Evolutionary conservation across 768 basidiomycete species (phyloP).

Genomic region (Paxillus involutus): DNA sequence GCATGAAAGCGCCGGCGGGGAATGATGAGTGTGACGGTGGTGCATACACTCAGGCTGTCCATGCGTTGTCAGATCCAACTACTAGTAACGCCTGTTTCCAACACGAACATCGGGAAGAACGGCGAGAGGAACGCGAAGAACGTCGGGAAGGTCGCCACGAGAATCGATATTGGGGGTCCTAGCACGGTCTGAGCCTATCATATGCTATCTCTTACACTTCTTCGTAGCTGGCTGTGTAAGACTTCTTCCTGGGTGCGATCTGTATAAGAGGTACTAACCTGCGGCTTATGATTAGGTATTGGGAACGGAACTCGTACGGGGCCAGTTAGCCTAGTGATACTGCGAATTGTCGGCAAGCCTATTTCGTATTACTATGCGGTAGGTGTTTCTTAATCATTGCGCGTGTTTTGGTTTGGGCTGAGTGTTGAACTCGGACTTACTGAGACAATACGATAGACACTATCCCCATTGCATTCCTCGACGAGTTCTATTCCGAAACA

Average conservation of each 20-base stretch:
- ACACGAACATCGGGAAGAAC: no score
- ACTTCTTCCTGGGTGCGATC: neutral
- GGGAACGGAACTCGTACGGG: slow-evolving; percentile 39
- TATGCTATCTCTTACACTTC: no score
- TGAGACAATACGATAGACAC: slow-evolving; percentile 60
- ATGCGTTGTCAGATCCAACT: no score
- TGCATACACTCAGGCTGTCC: no score
- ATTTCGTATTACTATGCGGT: slow-evolving; percentile 34
- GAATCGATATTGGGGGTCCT: no score
- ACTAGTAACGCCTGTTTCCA: no score
- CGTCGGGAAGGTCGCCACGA: no score
- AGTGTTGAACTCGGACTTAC: neutral
- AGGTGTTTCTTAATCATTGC: neutral
- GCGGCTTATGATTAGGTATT: slow-evolving; percentile 20
- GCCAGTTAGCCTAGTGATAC: slow-evolving; percentile 22
- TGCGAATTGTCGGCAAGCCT: slow-evolving; percentile 28
- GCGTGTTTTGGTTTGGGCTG: neutral
- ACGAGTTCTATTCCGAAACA: slow-evolving; percentile 54
- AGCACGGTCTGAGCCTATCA: no score
- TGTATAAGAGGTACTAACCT: neutral
- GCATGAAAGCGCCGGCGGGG: no score
- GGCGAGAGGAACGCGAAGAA: no score
- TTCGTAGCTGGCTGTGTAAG: slow-evolving; percentile 27
- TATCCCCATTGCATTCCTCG: slow-evolving; percentile 62
- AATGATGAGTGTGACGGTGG: no score